Evolutionary conservation across 2,329 filamentous ascomycete species (phyloP).

Genomic region (Penicillium nordicum): DNA sequence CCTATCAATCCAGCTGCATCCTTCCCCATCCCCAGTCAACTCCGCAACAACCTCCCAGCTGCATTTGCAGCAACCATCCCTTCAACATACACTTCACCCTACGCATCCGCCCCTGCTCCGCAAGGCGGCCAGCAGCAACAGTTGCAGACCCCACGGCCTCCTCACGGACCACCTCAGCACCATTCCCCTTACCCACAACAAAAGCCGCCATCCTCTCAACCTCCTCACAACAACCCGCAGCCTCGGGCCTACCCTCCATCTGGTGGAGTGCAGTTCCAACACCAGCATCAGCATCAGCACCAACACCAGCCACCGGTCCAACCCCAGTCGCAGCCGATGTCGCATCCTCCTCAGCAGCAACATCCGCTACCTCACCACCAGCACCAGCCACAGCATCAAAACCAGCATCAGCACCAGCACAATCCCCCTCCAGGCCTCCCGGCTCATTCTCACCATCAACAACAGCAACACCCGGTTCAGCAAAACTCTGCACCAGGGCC

Average conservation of each 20-base stretch:
- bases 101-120: constrained; percentile 38
- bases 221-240: constrained; percentile 19
- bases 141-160: constrained; percentile 23
- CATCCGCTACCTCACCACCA: constrained; percentile 4
- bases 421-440: constrained; percentile 21
- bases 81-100: constrained; percentile 42
- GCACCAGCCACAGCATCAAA: constrained; percentile 5
- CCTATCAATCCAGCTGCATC: constrained; percentile 24
- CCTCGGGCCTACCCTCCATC: constrained; percentile 20
- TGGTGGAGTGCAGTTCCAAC: constrained; percentile 15
- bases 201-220: constrained; percentile 20
- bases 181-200: constrained; percentile 24
- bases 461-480: constrained; percentile 20
- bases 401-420: constrained; percentile 23
- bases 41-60: constrained; percentile 40
- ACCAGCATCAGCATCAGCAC: constrained; percentile 16
- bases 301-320: constrained; percentile 19
- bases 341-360: constrained; percentile 16
- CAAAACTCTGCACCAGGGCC: constrained; percentile 24
- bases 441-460: constrained; percentile 16
- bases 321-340: constrained; percentile 12
- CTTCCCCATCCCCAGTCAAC: constrained; percentile 36
- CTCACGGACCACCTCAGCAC: constrained; percentile 23
- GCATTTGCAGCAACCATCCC: constrained; percentile 38
- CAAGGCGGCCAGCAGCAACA: constrained; percentile 33